Evolutionary conservation across 345 rosid genomes (phyloP).

Genomic region (Zanthoxylum bungeanum): DNA sequence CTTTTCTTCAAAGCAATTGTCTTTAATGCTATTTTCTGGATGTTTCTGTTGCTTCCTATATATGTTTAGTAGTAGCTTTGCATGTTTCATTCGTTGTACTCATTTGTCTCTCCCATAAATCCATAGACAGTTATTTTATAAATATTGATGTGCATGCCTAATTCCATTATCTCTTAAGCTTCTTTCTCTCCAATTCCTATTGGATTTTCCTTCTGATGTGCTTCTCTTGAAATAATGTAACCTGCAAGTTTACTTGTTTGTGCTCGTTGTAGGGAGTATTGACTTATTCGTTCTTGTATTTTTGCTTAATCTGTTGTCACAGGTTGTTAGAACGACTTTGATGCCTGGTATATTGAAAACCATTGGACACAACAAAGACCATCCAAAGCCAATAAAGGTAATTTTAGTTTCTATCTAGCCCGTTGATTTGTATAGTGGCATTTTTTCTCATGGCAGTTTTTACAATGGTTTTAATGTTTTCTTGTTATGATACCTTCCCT

Average conservation of each 20-base stretch:
- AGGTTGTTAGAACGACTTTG: constrained; percentile 81
- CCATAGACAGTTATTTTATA: background rate
- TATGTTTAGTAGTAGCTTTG: background rate
- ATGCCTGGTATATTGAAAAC: constrained; percentile 92
- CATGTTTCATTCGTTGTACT: background rate
- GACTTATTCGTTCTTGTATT: background rate
- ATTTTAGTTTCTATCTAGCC: background rate
- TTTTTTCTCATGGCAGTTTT: background rate
- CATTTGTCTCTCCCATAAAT: background rate
- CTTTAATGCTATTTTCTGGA: background rate
- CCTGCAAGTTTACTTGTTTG: background rate
- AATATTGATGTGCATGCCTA: background rate
- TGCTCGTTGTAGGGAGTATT: background rate
- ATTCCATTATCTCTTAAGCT: background rate
- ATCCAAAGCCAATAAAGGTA: constrained; percentile 95
- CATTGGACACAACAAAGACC: constrained; percentile 82
- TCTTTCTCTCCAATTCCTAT: background rate
- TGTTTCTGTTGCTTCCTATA: background rate
- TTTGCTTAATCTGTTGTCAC: constrained; percentile 3
- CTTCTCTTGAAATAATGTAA: background rate
- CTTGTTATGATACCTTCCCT: no score
- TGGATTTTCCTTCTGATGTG: background rate
- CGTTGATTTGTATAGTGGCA: background rate
- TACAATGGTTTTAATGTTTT: no score
- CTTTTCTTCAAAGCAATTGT: no score